Evolutionary conservation across 139 green algal genomes (phyloP).

Genomic region (Chlorella sp.): DNA sequence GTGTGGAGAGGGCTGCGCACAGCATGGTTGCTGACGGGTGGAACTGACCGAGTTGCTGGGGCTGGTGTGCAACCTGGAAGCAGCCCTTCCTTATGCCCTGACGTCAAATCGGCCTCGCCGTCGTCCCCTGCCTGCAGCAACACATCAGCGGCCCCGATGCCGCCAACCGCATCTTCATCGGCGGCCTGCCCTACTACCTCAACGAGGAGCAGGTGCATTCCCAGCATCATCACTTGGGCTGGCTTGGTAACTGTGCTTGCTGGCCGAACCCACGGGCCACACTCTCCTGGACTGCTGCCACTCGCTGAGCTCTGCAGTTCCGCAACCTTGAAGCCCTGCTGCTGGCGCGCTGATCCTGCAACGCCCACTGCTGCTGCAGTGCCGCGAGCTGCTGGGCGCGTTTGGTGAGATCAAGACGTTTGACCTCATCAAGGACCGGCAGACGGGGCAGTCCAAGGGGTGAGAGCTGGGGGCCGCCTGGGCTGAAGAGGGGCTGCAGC

Average conservation of each 20-base stretch:
- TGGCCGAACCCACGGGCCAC: no score
- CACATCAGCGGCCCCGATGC: constrained; percentile 8
- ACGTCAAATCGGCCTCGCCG: not conserved
- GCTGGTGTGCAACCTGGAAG: not conserved
- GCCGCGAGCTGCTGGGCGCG: constrained; percentile 90
- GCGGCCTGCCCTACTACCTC: constrained; percentile 97
- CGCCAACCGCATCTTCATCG: constrained; percentile 90
- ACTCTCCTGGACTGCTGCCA: no score
- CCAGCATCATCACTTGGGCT: no score
- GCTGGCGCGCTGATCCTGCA: no score
- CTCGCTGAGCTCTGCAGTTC: no score
- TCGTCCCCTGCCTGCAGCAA: not conserved
- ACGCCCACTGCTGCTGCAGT: no score
- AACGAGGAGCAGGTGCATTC: constrained; percentile 82
- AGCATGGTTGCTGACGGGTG: not conserved
- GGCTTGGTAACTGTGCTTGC: no score
- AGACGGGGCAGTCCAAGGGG: constrained; percentile 94
- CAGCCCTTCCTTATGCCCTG: not conserved
- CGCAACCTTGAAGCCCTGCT: no score
- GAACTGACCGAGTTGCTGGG: not conserved
- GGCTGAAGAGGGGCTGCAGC: not conserved
- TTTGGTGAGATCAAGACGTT: constrained; percentile 93
- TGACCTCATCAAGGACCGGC: constrained; percentile 93
- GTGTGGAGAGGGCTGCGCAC: not conserved
- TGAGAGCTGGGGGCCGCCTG: constrained; percentile 32